Evolutionary conservation across 495 filamentous ascomycete species (phyloP).

Genomic region (Talaromyces proteolyticus): DNA sequence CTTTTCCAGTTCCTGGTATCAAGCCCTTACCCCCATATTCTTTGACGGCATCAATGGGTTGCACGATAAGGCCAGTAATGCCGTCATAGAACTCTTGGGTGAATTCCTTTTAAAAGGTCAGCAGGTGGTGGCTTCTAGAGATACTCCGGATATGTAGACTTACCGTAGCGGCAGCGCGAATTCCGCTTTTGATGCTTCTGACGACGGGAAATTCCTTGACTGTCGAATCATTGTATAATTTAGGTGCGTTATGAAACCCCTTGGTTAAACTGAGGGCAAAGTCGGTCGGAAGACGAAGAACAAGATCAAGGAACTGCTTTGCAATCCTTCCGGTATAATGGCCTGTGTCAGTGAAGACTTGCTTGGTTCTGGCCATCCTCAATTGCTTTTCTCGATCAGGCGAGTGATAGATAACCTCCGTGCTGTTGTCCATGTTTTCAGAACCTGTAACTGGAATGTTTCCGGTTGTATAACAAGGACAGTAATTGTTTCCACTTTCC

Average conservation of each 20-base stretch:
- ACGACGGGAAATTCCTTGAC: slow-evolving; percentile 66
- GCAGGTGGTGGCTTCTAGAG: neutral
- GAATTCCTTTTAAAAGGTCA: slow-evolving; percentile 48
- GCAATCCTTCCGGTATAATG: slow-evolving; percentile 57
- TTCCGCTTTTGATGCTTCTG: slow-evolving; percentile 59
- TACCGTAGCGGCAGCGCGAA: slow-evolving; percentile 56
- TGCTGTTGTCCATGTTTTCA: too few relatives aligned
- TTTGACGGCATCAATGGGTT: slow-evolving; percentile 59
- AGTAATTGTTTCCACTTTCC: too few relatives aligned
- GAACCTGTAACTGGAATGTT: too few relatives aligned
- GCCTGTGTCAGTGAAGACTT: too few relatives aligned
- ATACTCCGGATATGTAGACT: slow-evolving; percentile 6
- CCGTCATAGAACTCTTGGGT: slow-evolving; percentile 63
- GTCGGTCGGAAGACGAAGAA: slow-evolving; percentile 74
- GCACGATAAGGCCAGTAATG: slow-evolving; percentile 64
- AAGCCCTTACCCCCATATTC: slow-evolving; percentile 63
- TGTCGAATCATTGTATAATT: slow-evolving; percentile 70
- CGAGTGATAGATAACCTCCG: neutral
- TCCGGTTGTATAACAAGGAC: too few relatives aligned
- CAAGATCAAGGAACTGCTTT: slow-evolving; percentile 59
- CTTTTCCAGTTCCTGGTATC: slow-evolving; percentile 69
- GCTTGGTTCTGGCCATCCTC: too few relatives aligned
- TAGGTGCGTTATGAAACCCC: slow-evolving; percentile 82
- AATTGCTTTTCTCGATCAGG: slow-evolving; percentile 15
- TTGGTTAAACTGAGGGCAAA: slow-evolving; percentile 70